phyloP scores from a whole-genome alignment of 306 rosid genomes.

The Lablab purpureus region DNA sequence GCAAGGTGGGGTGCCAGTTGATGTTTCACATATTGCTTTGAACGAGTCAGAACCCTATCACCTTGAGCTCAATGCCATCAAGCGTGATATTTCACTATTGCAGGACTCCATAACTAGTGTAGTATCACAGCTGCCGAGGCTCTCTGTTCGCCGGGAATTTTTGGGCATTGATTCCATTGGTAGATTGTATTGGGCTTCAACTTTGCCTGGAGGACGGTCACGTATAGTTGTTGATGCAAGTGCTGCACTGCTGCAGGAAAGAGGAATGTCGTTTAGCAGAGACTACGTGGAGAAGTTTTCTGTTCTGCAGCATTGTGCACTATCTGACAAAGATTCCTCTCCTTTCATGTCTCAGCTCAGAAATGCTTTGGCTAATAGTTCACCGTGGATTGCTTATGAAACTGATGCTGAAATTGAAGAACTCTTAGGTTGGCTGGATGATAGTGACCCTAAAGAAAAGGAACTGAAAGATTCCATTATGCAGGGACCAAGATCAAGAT shows the following conservation, averaged over 20 bases:
- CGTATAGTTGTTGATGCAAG: conserved; percentile 75
- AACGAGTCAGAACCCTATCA: conserved; percentile 69
- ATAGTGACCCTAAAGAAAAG: conserved; percentile 73
- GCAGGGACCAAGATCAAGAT: conserved; percentile 72
- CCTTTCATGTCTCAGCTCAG: conserved; percentile 50
- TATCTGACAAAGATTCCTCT: conserved; percentile 47
- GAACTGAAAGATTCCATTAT: conserved; percentile 82
- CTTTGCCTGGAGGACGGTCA: conserved; percentile 58
- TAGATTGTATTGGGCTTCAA: conserved; percentile 82
- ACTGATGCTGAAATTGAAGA: conserved; percentile 74
- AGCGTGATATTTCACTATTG: conserved; percentile 62
- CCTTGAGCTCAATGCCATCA: conserved; percentile 74
- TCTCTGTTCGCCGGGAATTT: conserved; percentile 82
- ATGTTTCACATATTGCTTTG: conserved; percentile 49
- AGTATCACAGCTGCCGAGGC: conserved; percentile 72
- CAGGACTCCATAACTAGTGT: conserved; percentile 68
- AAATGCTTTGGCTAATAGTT: conserved; percentile 47
- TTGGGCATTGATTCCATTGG: conserved; percentile 83
- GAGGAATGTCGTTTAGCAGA: conserved; percentile 43
- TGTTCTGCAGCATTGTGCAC: conserved; percentile 49
- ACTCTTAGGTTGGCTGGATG: conserved; percentile 76
- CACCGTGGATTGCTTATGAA: conserved; percentile 78
- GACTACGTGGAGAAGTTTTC: conserved; percentile 50
- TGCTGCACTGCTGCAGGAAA: conserved; percentile 49
- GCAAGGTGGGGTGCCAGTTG: conserved; percentile 57